phyloP scores from a whole-genome alignment of 352 stramenopile genomes.

The Sclerospora graminicola region DNA sequence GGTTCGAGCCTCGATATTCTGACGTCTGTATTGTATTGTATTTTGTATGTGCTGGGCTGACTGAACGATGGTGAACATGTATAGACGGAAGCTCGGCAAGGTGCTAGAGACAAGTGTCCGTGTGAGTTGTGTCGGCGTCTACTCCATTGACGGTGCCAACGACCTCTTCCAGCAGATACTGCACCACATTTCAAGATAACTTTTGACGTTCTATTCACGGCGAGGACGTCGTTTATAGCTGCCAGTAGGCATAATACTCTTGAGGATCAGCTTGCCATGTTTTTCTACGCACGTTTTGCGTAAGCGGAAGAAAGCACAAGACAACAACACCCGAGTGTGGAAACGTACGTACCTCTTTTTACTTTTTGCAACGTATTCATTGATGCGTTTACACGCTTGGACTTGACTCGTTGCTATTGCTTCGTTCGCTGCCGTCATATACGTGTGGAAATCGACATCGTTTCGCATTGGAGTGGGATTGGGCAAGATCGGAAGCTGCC shows the following conservation, averaged over 20 bases:
- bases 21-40: neutral
- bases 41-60: neutral
- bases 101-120: conserved; percentile 89
- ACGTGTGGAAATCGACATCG: conserved; percentile 32
- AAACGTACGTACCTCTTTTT: conserved; percentile 16
- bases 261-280: conserved; percentile 14
- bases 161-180: conserved; percentile 64
- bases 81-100: conserved; percentile 86
- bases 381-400: conserved; percentile 30
- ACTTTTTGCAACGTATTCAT: conserved; percentile 19
- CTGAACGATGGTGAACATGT: neutral
- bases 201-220: neutral
- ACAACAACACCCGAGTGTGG: neutral
- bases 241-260: conserved; percentile 38
- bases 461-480: conserved; percentile 6
- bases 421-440: conserved; percentile 28
- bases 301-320: neutral
- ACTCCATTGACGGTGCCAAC: conserved; percentile 91
- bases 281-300: conserved; percentile 10
- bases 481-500: conserved; percentile 9
- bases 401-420: conserved; percentile 25
- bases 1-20: conserved; percentile 13
- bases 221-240: conserved; percentile 12
- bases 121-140: conserved; percentile 90
- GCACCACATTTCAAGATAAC: too few species aligned